These are phyloP conservation scores for Cetraspora pellucida DNA, from an alignment of 192 early-diverging fungal species.

Conservation along the genomic window DNA sequence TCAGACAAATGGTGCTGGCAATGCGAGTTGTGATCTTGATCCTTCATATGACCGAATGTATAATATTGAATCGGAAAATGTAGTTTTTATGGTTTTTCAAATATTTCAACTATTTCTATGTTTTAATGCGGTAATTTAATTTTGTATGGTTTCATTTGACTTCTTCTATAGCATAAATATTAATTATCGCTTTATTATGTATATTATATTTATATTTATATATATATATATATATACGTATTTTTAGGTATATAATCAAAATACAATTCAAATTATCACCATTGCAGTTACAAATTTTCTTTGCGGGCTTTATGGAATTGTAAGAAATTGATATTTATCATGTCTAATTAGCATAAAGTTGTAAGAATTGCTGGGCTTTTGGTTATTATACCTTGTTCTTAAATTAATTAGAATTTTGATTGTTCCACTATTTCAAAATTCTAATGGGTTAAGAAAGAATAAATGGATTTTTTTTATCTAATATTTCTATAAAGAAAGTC, in stretches of 20 bases:
- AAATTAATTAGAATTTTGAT: neutral
- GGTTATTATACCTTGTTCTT: neutral
- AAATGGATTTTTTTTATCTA: neutral
- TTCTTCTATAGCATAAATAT: neutral
- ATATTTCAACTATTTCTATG: slow-evolving; percentile 6
- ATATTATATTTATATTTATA: neutral
- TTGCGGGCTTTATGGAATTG: neutral
- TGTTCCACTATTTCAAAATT: too few species aligned
- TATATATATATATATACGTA: neutral
- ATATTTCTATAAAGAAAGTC: neutral
- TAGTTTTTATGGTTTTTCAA: slow-evolving; percentile 25
- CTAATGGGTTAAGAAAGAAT: too few species aligned
- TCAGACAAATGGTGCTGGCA: neutral
- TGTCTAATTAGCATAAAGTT: neutral
- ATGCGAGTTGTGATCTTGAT: neutral
- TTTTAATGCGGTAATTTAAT: slow-evolving; percentile 7
- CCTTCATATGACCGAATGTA: neutral
- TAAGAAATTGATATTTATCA: neutral
- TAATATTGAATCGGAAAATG: slow-evolving; percentile 6
- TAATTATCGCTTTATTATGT: neutral
- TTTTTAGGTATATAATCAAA: slow-evolving; percentile 21
- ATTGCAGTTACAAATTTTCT: neutral
- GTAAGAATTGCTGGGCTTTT: too few species aligned
- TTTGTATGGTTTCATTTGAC: neutral
- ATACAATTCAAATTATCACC: neutral